Evolutionary conservation across 345 rosid species (phyloP).

Genomic region (Syzygium jambos): DNA sequence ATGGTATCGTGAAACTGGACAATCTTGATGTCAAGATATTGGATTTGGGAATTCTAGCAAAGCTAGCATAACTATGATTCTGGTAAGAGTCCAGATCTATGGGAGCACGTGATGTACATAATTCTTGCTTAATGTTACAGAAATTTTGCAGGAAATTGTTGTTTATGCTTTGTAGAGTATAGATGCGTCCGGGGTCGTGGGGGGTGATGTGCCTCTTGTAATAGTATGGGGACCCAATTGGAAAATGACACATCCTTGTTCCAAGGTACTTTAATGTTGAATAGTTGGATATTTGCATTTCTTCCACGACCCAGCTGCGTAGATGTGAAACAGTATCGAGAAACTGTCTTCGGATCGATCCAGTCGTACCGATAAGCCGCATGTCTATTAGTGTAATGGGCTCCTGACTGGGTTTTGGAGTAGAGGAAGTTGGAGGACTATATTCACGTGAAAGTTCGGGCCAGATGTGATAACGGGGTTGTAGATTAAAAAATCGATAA

Average conservation of each 20-base stretch:
- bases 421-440: not conserved
- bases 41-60: conserved; percentile 70
- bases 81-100: not conserved
- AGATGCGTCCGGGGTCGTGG: not conserved
- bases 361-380: not conserved
- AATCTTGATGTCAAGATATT: conserved; percentile 89
- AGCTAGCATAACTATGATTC: conserved; percentile 10
- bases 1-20: conserved; percentile 80
- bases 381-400: not conserved
- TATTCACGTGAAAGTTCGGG: not conserved
- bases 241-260: not conserved
- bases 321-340: not conserved
- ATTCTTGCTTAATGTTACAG: not conserved
- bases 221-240: not conserved
- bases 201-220: not conserved
- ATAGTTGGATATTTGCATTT: not conserved
- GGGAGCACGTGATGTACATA: not conserved
- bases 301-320: not conserved
- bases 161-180: not conserved
- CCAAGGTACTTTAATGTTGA: not conserved
- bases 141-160: not conserved
- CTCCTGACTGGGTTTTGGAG: not conserved
- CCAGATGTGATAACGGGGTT: not conserved
- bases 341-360: not conserved
- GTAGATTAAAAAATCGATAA: not conserved